Conservation (phyloP, 805 yeast species). For the Candida multigemmis region DNA sequence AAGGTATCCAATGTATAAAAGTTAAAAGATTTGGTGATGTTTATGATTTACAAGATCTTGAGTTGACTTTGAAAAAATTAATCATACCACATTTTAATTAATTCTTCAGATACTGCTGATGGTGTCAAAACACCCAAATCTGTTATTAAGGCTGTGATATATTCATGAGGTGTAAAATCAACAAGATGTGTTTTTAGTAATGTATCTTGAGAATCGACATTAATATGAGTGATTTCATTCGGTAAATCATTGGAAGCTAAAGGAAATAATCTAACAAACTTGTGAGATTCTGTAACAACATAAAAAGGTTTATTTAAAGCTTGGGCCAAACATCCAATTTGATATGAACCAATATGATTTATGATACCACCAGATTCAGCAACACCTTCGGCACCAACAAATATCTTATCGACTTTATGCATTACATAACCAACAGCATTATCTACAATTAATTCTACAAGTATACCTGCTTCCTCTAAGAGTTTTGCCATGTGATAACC, state of each 20-base stretch:
- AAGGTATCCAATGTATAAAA: constrained; percentile 40
- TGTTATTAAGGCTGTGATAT: constrained; percentile 89
- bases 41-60: constrained; percentile 37
- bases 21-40: constrained; percentile 19
- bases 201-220: constrained; percentile 7
- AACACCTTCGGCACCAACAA: constrained; percentile 98
- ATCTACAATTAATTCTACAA: constrained; percentile 82
- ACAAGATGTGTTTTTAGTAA: constrained; percentile 32
- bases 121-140: constrained; percentile 97
- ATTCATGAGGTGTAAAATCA: constrained; percentile 95
- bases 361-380: constrained; percentile 98
- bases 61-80: constrained; percentile 23
- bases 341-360: constrained; percentile 90
- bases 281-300: constrained; percentile 91
- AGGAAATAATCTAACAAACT: constrained; percentile 94
- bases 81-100: constrained; percentile 97
- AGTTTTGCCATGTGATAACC: constrained; percentile 65
- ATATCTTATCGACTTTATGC: constrained; percentile 83
- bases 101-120: constrained; percentile 95
- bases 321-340: constrained; percentile 86
- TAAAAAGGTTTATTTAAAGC: constrained; percentile 88
- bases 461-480: constrained; percentile 65
- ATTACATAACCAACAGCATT: constrained; percentile 90
- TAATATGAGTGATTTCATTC: constrained; percentile 16
- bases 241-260: constrained; percentile 89